A percentile compares a stretch with the other conserved stretches of the same genome.
These are phyloP conservation scores for Glycine tomentella DNA, from an alignment of 306 rosid genomes.

Conservation along the genomic window DNA sequence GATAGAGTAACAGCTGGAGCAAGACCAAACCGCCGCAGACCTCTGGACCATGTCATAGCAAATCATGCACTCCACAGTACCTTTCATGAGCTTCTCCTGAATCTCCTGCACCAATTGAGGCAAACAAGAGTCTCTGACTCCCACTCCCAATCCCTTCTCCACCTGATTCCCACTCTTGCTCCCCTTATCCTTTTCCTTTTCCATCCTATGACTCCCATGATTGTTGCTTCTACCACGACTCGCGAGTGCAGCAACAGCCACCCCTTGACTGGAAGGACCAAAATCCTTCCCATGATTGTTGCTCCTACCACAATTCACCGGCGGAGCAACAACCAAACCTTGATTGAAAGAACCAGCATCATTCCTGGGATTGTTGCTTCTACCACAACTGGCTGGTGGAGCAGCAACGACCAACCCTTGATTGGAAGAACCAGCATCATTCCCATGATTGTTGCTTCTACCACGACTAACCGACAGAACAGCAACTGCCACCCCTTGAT, in stretches of 20 bases:
- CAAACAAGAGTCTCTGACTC: constrained; percentile 56
- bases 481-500: not conserved
- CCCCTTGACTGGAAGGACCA: too few relatives aligned
- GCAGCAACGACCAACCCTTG: constrained; percentile 10
- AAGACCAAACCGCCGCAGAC: constrained; percentile 88
- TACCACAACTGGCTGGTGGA: not conserved
- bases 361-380: constrained; percentile 30
- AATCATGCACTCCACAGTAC: constrained; percentile 89
- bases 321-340: not conserved
- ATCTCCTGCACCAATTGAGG: constrained; percentile 93
- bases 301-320: constrained; percentile 34
- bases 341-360: not conserved
- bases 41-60: constrained; percentile 91
- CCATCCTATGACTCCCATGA: constrained; percentile 42
- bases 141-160: constrained; percentile 45
- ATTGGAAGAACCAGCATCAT: constrained; percentile 34
- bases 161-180: constrained; percentile 52
- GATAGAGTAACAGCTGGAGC: constrained; percentile 86
- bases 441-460: constrained; percentile 6
- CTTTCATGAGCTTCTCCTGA: constrained; percentile 82
- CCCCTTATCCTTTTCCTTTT: constrained; percentile 55
- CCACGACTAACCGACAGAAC: too few relatives aligned
- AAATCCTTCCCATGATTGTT: constrained; percentile 35
- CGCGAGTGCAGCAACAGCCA: too few relatives aligned
- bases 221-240: not conserved